A percentile compares a stretch with the other conserved stretches of the same genome.
Evolutionary conservation across 2,329 filamentous ascomycete genomes (phyloP).

Genomic region (Helicocarpus griseus): DNA sequence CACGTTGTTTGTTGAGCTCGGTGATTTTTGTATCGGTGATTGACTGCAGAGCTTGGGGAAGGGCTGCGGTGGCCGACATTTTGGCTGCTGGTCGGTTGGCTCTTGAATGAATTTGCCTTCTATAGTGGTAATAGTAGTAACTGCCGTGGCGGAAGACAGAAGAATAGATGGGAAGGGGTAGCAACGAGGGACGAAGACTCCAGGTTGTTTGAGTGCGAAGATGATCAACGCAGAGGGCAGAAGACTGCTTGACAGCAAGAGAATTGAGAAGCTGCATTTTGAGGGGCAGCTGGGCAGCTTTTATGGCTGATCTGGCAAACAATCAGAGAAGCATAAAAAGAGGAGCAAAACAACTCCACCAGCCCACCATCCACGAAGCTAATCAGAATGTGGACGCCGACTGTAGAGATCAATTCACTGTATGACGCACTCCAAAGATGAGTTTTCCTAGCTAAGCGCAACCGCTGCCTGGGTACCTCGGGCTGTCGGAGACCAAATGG

Average conservation of each 20-base stretch:
- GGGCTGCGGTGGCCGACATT: constrained; percentile 28
- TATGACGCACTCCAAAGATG: too few species aligned
- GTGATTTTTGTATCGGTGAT: constrained; percentile 48
- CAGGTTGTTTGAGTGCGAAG: background rate
- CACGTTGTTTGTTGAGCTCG: constrained; percentile 46
- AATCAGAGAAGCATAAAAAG: background rate
- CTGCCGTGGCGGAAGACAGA: background rate
- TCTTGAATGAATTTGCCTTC: background rate
- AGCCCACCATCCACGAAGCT: background rate
- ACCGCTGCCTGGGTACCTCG: too few species aligned
- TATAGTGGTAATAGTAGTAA: too few species aligned
- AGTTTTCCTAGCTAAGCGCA: too few species aligned
- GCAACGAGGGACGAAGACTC: background rate
- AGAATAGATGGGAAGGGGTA: background rate
- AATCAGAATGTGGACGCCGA: background rate
- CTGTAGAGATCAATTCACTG: too few species aligned
- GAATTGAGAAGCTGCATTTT: background rate
- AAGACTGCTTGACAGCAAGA: background rate
- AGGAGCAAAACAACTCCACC: background rate
- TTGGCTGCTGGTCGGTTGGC: background rate
- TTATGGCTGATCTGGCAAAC: background rate
- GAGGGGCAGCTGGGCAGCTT: background rate
- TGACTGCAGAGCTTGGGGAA: constrained; percentile 45
- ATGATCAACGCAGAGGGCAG: background rate
- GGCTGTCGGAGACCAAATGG: too few species aligned